phyloP scores from a whole-genome alignment of 768 basidiomycete genomes.

The Peribolospora kevripleyi region DNA sequence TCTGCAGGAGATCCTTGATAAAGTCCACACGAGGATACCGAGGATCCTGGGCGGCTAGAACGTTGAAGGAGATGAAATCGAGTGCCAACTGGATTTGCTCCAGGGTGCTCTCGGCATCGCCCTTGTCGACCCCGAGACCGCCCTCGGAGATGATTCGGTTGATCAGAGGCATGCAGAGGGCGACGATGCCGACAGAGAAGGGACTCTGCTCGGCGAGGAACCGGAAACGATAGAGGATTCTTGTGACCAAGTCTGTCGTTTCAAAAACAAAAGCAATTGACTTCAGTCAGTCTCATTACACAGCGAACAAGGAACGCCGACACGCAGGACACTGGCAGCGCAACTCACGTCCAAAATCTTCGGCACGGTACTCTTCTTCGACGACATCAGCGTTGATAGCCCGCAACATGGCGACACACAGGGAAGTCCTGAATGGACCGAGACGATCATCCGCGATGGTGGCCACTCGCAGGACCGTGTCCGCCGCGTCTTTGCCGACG shows the following conservation, averaged over 20 bases:
- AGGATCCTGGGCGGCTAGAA: conserved; percentile 33
- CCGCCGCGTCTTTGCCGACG: conserved; percentile 38
- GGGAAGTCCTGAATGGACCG: conserved; percentile 39
- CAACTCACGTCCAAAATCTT: conserved; percentile 16
- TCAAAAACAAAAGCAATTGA: background rate
- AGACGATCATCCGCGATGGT: conserved; percentile 50
- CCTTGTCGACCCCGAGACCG: conserved; percentile 34
- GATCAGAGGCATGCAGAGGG: conserved; percentile 53
- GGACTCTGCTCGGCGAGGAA: conserved; percentile 55
- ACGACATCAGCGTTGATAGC: conserved; percentile 39
- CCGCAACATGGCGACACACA: conserved; percentile 64
- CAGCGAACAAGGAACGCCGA: conserved; percentile 8
- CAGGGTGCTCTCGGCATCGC: conserved; percentile 43
- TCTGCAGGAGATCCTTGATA: conserved; percentile 42
- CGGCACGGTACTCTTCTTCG: conserved; percentile 45
- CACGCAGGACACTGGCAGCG: conserved; percentile 30
- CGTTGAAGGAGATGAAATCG: conserved; percentile 43
- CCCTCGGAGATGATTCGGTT: conserved; percentile 41
- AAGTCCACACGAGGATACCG: conserved; percentile 50
- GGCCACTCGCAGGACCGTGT: conserved; percentile 51
- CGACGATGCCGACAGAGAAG: conserved; percentile 65
- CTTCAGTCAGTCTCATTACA: background rate
- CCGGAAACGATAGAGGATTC: conserved; percentile 62
- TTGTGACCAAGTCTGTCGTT: conserved; percentile 41
- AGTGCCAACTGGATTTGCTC: conserved; percentile 55